These are phyloP conservation scores for Pichia sp. DNA, from an alignment of 1,139 yeast genomes.

Conservation along the genomic window DNA sequence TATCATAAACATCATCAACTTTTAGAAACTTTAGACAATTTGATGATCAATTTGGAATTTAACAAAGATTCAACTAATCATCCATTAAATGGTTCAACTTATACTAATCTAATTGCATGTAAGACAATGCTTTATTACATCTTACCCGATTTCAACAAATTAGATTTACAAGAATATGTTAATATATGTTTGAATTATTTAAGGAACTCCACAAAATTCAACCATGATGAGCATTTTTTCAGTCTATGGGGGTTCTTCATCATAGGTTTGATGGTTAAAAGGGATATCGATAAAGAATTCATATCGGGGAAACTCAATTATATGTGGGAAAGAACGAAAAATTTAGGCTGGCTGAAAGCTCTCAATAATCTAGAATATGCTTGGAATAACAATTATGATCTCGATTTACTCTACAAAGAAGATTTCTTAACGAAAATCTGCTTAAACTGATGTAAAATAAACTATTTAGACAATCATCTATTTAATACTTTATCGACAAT, in stretches of 20 bases:
- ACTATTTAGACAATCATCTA: not conserved
- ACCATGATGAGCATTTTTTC: not conserved
- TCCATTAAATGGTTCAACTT: too few species aligned
- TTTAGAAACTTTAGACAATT: not conserved
- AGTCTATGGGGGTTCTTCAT: slow-evolving; percentile 3
- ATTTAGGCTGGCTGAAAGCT: not conserved
- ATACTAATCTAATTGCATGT: not conserved
- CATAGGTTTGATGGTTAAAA: not conserved
- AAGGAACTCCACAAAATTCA: too few species aligned
- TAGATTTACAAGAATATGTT: too few species aligned
- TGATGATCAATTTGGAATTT: not conserved
- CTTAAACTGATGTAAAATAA: too few species aligned
- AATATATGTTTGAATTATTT: too few species aligned
- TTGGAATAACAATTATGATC: not conserved
- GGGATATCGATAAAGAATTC: not conserved
- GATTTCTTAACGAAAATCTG: not conserved
- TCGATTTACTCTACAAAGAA: not conserved
- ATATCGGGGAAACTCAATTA: not conserved
- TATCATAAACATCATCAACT: not conserved
- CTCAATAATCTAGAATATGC: not conserved
- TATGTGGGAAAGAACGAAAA: not conserved
- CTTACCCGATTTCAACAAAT: too few species aligned
- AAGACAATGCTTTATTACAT: slow-evolving; percentile 1
- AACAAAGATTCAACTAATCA: not conserved
- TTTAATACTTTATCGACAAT: slow-evolving; percentile 2